Evolutionary conservation across 495 filamentous ascomycete species (phyloP).

Genomic region (Hypoxylon trugodes): DNA sequence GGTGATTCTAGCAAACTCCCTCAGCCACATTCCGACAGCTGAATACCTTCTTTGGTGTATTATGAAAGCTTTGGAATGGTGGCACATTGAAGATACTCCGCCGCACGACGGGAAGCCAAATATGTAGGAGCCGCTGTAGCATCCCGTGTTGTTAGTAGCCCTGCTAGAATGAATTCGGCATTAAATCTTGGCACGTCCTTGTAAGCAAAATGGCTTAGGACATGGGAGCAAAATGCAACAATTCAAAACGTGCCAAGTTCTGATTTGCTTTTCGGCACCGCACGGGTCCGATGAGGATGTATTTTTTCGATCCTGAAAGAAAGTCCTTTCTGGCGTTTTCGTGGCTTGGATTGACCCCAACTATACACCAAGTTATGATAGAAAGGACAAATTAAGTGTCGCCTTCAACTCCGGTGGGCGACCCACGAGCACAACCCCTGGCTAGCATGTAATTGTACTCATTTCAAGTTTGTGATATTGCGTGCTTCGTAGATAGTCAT

Average conservation of each 20-base stretch:
- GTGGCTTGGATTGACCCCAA: neutral
- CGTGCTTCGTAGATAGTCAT: neutral
- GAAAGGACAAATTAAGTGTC: neutral
- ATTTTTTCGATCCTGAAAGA: neutral
- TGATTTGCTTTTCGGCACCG: slow-evolving; percentile 11
- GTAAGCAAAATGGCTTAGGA: neutral
- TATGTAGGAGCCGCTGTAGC: neutral
- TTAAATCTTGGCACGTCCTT: slow-evolving; percentile 14
- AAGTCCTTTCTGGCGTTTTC: neutral
- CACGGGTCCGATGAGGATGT: slow-evolving; percentile 2
- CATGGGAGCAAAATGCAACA: slow-evolving; percentile 3
- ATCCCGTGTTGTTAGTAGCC: neutral
- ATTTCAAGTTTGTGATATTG: too few relatives aligned
- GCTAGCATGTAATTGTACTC: too few relatives aligned
- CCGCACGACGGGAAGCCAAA: neutral
- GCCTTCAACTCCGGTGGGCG: too few relatives aligned
- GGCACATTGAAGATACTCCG: neutral
- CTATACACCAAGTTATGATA: too few relatives aligned
- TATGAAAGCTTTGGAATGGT: slow-evolving; percentile 3
- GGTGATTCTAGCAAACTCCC: slow-evolving; percentile 5
- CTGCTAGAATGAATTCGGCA: neutral
- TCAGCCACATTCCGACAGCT: slow-evolving; percentile 1
- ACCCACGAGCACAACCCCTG: too few relatives aligned
- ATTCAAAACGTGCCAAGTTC: slow-evolving; percentile 26
- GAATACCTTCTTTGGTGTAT: too few relatives aligned